Evolutionary conservation across 768 basidiomycete species (phyloP).

Genomic region (Tricholoma furcatifolium): DNA sequence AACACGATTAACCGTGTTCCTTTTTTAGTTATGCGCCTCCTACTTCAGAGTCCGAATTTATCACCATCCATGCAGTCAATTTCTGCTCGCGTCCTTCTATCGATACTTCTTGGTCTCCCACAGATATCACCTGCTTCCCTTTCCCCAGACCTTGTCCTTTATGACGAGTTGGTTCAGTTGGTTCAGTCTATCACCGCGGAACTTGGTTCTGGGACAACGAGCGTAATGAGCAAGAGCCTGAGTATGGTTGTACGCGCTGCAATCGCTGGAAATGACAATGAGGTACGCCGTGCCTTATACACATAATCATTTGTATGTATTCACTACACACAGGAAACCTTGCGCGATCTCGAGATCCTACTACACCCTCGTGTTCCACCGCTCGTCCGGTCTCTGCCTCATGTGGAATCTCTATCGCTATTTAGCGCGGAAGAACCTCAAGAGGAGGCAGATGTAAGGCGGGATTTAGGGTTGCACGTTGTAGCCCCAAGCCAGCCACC

Average conservation of each 20-base stretch:
- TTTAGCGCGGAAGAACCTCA: slow-evolving; percentile 61
- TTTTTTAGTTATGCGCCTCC: slow-evolving; percentile 44
- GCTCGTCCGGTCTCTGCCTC: slow-evolving; percentile 63
- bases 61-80: slow-evolving; percentile 56
- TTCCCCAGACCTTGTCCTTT: slow-evolving; percentile 52
- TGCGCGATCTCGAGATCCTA: slow-evolving; percentile 53
- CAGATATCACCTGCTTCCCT: slow-evolving; percentile 52
- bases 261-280: slow-evolving; percentile 9
- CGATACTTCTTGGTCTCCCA: slow-evolving; percentile 55
- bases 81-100: slow-evolving; percentile 54
- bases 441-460: slow-evolving; percentile 55
- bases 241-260: slow-evolving; percentile 44
- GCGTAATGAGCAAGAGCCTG: slow-evolving; percentile 60
- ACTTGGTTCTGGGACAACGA: slow-evolving; percentile 52
- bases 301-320: neutral
- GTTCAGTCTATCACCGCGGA: slow-evolving; percentile 49
- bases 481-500: slow-evolving; percentile 5
- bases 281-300: slow-evolving; percentile 9
- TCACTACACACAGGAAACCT: slow-evolving; percentile 14
- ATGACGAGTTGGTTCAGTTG: slow-evolving; percentile 40
- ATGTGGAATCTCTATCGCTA: slow-evolving; percentile 59
- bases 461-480: slow-evolving; percentile 35
- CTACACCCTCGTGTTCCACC: slow-evolving; percentile 83
- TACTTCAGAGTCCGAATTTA: slow-evolving; percentile 52
- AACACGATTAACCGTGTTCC: neutral